These are phyloP conservation scores for Kwoniella newhampshirensis DNA, from an alignment of 768 basidiomycete species.

Conservation along the genomic window DNA sequence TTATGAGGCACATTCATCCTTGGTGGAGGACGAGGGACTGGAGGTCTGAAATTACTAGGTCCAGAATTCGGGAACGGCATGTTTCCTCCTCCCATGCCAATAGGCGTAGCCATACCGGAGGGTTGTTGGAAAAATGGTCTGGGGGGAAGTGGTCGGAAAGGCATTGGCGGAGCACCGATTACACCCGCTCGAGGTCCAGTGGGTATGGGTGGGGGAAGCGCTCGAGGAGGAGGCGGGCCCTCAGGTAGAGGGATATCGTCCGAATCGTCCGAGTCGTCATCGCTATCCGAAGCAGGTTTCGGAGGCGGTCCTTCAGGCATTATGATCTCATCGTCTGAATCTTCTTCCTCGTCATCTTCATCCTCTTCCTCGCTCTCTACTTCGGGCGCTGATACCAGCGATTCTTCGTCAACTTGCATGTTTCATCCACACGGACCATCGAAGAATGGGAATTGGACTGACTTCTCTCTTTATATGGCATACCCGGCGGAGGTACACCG, in stretches of 20 bases:
- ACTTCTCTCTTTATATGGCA: conserved; percentile 92
- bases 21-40: conserved; percentile 21
- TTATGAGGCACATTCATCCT: conserved; percentile 25
- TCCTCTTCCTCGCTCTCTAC: conserved; percentile 65
- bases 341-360: conserved; percentile 44
- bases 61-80: conserved; percentile 24
- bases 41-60: conserved; percentile 39
- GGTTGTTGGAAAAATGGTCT: no score
- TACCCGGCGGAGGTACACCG: conserved; percentile 90
- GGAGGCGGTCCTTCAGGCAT: conserved; percentile 83
- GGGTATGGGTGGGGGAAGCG: conserved; percentile 8
- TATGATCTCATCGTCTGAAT: conserved; percentile 71
- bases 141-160: not conserved
- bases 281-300: conserved; percentile 5
- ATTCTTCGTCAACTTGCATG: conserved; percentile 3
- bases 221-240: conserved; percentile 53
- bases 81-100: not conserved
- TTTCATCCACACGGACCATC: not conserved
- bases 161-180: conserved; percentile 11
- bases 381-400: conserved; percentile 55
- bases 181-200: conserved; percentile 6
- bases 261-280: conserved; percentile 42
- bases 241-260: conserved; percentile 54
- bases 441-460: conserved; percentile 47
- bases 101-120: conserved; percentile 1